These are phyloP conservation scores for Kwoniella mangroviensis DNA, from an alignment of 768 basidiomycete species.

Conservation along the genomic window DNA sequence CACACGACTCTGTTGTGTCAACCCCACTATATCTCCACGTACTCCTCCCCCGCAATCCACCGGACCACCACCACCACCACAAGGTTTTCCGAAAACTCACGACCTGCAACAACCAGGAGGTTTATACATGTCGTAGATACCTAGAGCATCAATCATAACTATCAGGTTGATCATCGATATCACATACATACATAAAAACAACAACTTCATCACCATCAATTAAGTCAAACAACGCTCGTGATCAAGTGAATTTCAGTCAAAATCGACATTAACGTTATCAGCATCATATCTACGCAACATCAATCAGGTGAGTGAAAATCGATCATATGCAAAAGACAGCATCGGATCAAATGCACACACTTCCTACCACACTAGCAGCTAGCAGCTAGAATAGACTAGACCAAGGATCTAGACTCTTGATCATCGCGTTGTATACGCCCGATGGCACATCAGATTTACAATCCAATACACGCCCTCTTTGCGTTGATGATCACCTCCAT, in stretches of 20 bases:
- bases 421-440: background rate
- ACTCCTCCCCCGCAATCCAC: background rate
- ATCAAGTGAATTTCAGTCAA: background rate
- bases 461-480: background rate
- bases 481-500: no score
- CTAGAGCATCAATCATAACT: background rate
- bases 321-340: background rate
- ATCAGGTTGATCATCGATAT: background rate
- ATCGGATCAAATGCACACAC: background rate
- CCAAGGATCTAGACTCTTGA: background rate
- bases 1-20: background rate
- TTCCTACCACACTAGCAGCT: background rate
- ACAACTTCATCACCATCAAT: background rate
- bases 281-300: background rate
- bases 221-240: background rate
- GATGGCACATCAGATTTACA: background rate
- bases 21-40: background rate
- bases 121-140: background rate
- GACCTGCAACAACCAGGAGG: background rate
- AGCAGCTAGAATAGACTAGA: background rate
- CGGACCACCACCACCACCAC: background rate
- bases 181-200: background rate
- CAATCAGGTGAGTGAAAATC: background rate
- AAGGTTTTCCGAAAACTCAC: background rate
- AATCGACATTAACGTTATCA: background rate